A percentile compares a stretch with the other conserved stretches of the same genome.
These are phyloP conservation scores for Boletus sensibilis DNA, from an alignment of 768 basidiomycete species.

Conservation along the genomic window DNA sequence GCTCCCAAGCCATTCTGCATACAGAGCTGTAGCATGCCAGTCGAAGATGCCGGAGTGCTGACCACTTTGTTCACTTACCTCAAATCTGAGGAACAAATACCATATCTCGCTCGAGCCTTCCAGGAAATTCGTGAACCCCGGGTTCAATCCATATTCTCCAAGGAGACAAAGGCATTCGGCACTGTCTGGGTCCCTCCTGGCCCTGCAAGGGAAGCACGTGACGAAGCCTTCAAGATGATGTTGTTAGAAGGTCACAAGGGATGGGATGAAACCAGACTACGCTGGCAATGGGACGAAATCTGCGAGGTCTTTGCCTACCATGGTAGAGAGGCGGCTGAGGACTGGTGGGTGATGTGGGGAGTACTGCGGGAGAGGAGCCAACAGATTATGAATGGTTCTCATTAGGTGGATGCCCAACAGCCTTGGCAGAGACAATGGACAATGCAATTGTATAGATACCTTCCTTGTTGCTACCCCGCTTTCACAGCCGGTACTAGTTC, in stretches of 20 bases:
- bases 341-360: constrained; percentile 68
- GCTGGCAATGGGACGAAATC: constrained; percentile 55
- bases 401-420: constrained; percentile 8
- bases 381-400: background rate
- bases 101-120: constrained; percentile 52
- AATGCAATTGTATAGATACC: constrained; percentile 8
- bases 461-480: background rate
- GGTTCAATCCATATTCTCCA: constrained; percentile 40
- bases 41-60: constrained; percentile 37
- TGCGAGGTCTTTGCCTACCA: constrained; percentile 54
- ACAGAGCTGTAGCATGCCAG: constrained; percentile 34
- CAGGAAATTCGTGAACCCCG: constrained; percentile 60
- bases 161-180: constrained; percentile 44
- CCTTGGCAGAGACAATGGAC: constrained; percentile 2
- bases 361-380: constrained; percentile 42
- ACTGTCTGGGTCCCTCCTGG: constrained; percentile 46
- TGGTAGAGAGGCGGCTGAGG: constrained; percentile 56
- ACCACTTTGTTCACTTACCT: constrained; percentile 43
- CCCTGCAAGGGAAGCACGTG: constrained; percentile 45
- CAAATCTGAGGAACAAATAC: constrained; percentile 46
- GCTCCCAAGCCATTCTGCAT: constrained; percentile 48
- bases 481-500: background rate
- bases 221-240: constrained; percentile 35
- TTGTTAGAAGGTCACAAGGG: constrained; percentile 28
- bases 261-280: constrained; percentile 51